A percentile compares a stretch with the other conserved stretches of the same genome.
Conservation (phyloP, 2,329 filamentous ascomycete genomes). For the Colletotrichum trifolii region DNA sequence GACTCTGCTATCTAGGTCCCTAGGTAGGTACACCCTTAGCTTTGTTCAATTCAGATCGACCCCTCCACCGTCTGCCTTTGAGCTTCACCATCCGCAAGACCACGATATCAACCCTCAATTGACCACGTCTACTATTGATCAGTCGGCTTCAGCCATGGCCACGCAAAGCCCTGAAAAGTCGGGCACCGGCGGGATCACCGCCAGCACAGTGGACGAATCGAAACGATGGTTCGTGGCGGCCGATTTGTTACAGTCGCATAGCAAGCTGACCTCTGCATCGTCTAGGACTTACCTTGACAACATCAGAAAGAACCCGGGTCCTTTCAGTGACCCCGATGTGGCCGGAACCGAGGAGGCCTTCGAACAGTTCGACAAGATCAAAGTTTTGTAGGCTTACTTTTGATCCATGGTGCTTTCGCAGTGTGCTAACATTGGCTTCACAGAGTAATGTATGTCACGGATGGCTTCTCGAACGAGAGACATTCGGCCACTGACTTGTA, state of each 20-base stretch:
- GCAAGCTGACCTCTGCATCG: constrained; percentile 15
- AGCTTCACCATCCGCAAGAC: not conserved
- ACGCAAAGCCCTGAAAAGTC: constrained; percentile 2
- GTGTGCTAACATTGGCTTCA: constrained; percentile 38
- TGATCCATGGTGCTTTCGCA: not conserved
- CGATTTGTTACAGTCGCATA: not conserved
- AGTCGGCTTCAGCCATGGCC: constrained; percentile 10
- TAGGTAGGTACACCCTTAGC: not conserved
- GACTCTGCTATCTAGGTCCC: constrained; percentile 1
- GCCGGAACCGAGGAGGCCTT: constrained; percentile 63
- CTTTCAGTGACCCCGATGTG: constrained; percentile 77
- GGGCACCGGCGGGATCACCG: not conserved
- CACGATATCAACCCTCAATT: constrained; percentile 1
- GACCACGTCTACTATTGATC: constrained; percentile 2
- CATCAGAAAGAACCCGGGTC: constrained; percentile 80
- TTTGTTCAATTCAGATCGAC: constrained; percentile 4
- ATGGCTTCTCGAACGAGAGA: constrained; percentile 27
- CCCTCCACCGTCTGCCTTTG: constrained; percentile 18
- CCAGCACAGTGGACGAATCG: constrained; percentile 21
- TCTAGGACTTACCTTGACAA: constrained; percentile 85
- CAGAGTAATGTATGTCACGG: constrained; percentile 63
- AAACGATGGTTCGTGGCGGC: constrained; percentile 30
- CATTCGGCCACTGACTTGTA: constrained; percentile 33
- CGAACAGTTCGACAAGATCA: constrained; percentile 73
- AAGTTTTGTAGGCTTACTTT: constrained; percentile 72